Evolutionary conservation across 2,329 filamentous ascomycete species (phyloP).

Genomic region (Colletotrichum destructivum): DNA sequence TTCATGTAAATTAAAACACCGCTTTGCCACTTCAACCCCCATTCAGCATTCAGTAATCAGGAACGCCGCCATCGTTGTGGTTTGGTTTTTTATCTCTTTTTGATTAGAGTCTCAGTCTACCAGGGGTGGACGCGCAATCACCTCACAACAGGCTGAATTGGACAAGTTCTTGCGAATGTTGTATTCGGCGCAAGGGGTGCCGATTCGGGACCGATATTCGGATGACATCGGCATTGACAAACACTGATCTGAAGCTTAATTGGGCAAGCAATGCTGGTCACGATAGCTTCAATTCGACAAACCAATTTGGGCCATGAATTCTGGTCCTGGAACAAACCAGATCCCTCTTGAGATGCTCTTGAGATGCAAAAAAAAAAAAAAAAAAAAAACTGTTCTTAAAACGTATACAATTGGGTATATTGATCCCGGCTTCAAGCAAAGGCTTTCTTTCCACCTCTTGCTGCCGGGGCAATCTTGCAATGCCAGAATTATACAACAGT

Average conservation of each 20-base stretch:
- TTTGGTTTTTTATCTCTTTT: not conserved
- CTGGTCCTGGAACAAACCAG: not conserved
- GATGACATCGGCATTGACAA: no score
- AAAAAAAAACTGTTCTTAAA: no score
- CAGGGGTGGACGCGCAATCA: conserved; percentile 25
- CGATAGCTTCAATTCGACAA: no score
- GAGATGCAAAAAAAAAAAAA: no score
- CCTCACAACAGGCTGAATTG: not conserved
- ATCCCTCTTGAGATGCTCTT: no score
- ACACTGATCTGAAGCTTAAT: not conserved
- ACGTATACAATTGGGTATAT: conserved; percentile 3
- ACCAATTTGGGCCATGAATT: no score
- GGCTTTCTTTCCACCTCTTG: not conserved
- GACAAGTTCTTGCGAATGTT: not conserved
- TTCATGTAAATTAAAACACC: conserved; percentile 11
- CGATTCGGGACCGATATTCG: not conserved
- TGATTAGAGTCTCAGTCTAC: not conserved
- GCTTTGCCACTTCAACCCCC: not conserved
- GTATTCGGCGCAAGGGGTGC: not conserved
- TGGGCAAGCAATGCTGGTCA: no score
- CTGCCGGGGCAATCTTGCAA: not conserved
- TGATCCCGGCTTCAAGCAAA: not conserved
- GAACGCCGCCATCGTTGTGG: no score
- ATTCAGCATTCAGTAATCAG: not conserved
- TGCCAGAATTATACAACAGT: conserved; percentile 18